Evolutionary conservation across 1,139 yeast species (phyloP), one percentile per base, ranked within the genome.

Genomic region (Geotrichum histeridarum): DNA sequence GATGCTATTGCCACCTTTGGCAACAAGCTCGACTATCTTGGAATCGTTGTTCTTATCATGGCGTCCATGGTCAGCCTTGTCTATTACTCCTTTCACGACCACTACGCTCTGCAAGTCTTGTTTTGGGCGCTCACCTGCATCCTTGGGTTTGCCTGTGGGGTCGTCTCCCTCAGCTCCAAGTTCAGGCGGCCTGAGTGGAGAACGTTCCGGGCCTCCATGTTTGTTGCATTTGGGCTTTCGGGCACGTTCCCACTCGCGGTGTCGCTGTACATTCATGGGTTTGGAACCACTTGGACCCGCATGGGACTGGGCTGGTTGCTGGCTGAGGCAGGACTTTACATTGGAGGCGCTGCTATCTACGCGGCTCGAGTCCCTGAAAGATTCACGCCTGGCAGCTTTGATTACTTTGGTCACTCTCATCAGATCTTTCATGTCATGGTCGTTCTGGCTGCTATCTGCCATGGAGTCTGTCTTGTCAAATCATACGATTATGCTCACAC

Each of bases 401-500:
- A 90, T 63, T 67, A 82, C 12, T 77, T 81, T 72, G 96, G 96
- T 1, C 86, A 87, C 61, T 86, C 95, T 2, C 97, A 90, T 67
- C 97, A 91, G 67, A 79, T 90, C 22, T 90, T 90, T 67, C 97
- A 90, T 67, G 71, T 86, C 2, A 70, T 86, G 64, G 96, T 91
- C 2, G 93, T 90, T 0, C 62, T 83, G 7, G 96, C 96, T 3
- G 95, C 95, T 0, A 74, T 73, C 56, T 83, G 86, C 58, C 97
- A 90, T 69, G 81, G 86, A 71, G 73, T 65, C 54, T 95, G 85
- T 0, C 71, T 89, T 39, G 65, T 81, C n/a, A 76, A 76, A 9
- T 77, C 90, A 45, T 86, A 84, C 32, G 48, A 33, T 9, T 27
- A 42, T 31, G 41, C 31, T 17, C 33, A 44, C 37, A 12, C 45